These are phyloP conservation scores for Lasiosphaeriaceae sp. DNA, from an alignment of 495 filamentous ascomycete genomes.

Conservation along the genomic window DNA sequence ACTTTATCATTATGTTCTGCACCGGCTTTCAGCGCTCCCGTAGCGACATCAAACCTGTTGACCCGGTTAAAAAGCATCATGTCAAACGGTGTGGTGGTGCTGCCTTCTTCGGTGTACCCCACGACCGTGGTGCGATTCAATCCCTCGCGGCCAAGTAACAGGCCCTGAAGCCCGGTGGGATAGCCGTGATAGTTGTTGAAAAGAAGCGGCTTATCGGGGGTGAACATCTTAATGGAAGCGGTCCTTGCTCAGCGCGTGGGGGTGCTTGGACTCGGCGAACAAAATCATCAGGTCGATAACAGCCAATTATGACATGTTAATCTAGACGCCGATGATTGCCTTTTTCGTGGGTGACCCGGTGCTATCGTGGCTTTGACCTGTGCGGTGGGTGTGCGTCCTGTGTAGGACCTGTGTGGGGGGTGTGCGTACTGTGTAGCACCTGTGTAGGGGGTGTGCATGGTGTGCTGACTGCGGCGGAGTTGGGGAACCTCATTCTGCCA, in stretches of 20 bases:
- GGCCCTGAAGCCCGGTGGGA: constrained; percentile 55
- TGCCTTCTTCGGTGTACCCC: constrained; percentile 69
- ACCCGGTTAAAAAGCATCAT: constrained; percentile 69
- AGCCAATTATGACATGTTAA: too few species aligned
- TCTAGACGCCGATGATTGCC: too few species aligned
- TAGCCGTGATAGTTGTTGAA: constrained; percentile 80
- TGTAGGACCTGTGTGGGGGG: too few species aligned
- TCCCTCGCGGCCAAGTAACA: constrained; percentile 57
- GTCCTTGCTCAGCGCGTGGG: constrained; percentile 54
- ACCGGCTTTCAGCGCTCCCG: constrained; percentile 44
- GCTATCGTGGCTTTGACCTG: too few species aligned
- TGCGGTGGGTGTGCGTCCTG: too few species aligned
- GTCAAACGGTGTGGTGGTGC: constrained; percentile 69
- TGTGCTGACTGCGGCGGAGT: too few species aligned
- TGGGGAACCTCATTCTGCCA: too few species aligned
- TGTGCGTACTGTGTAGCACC: too few species aligned
- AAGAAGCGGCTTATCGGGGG: constrained; percentile 53
- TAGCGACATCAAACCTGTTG: constrained; percentile 59
- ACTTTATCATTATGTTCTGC: constrained; percentile 46
- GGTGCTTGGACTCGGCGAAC: constrained; percentile 54
- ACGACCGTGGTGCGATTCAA: constrained; percentile 52
- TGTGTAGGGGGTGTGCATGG: too few species aligned
- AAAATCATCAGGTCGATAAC: constrained; percentile 72
- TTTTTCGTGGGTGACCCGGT: too few species aligned
- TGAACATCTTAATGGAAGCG: constrained; percentile 60